These are phyloP conservation scores for Ammopiptanthus mongolicus DNA, from an alignment of 306 rosid species.

Conservation along the genomic window DNA sequence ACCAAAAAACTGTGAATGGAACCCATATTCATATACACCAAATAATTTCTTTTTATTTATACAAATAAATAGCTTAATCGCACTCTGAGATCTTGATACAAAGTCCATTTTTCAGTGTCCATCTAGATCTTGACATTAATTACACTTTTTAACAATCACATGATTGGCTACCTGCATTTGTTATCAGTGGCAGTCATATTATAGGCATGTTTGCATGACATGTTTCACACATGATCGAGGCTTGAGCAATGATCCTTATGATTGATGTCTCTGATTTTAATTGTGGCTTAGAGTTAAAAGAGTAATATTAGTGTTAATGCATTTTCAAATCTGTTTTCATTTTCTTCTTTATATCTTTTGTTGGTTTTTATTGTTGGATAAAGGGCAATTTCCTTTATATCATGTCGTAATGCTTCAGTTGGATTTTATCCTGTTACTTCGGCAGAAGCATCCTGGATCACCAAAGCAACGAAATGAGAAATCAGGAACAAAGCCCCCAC, in stretches of 20 bases:
- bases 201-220: not conserved
- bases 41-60: not conserved
- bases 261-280: not conserved
- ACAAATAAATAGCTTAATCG: not conserved
- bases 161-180: not conserved
- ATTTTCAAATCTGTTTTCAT: constrained; percentile 9
- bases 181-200: not conserved
- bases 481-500: constrained; percentile 74
- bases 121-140: constrained; percentile 9
- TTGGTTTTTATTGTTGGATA: not conserved
- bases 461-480: constrained; percentile 65
- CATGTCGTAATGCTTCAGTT: not conserved
- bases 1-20: not conserved
- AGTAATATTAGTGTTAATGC: not conserved
- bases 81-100: not conserved
- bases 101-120: not conserved
- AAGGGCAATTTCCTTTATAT: not conserved
- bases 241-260: not conserved
- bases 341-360: constrained; percentile 6
- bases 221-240: not conserved
- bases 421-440: constrained; percentile 27
- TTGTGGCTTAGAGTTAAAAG: constrained; percentile 15
- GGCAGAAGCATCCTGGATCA: constrained; percentile 65
- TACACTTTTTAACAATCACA: constrained; percentile 14
- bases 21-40: not conserved